Base-by-base conservation (phyloP, 129 eudicot species). In the Artemisia argyi region DNA sequence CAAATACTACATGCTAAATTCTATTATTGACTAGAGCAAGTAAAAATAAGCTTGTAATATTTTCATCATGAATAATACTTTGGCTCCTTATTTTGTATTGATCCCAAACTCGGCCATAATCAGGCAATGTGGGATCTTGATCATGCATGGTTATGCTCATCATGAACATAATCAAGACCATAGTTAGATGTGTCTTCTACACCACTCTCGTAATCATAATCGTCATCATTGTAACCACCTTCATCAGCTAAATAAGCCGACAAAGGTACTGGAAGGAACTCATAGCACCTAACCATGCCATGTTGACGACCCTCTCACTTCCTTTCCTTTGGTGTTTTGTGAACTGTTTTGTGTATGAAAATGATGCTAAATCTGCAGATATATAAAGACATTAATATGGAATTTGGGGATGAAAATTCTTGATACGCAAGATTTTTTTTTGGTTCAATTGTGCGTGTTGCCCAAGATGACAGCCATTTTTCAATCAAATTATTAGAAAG, bases 231-330 rank as follows among this genome's bases (percentile, higher is more conserved):
- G 8, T 71, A 73, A 58, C 64, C 71, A 48, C 44, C 69, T 46
- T 71, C 76, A 57, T 73, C 26, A 17, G 28, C 83, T 85, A 87
- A 79, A 74, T 79, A 75, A 57, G 84, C 47, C 55, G 52, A 59
- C 0, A 56, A 54, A 3, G 74, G 30, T 15, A n/a, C n/a, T n/a
- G 73, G 51, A 35, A 77, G 15, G 70, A 78, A 64, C 12, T 78
- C 64, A 65, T 69, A 70, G 47, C 85, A 79, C 9, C 73, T 73
- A 74, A 88, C 84, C 63, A 72, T 42, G 42, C 95, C 95, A 70
- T 83, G 90, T 74, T 88, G 95, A 61, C 83, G 85, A 67, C 88
- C 90, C 50, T 85, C 86, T 22, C 90, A 74, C 81, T 72, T 88
- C 95, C 85, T 88, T 32, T 51, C 53, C 49, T 58, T 30, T 12